A percentile compares a stretch with the other conserved stretches of the same genome.
Evolutionary conservation across 2,329 filamentous ascomycete genomes (phyloP).

Genomic region (Neofusicoccum parvum): DNA sequence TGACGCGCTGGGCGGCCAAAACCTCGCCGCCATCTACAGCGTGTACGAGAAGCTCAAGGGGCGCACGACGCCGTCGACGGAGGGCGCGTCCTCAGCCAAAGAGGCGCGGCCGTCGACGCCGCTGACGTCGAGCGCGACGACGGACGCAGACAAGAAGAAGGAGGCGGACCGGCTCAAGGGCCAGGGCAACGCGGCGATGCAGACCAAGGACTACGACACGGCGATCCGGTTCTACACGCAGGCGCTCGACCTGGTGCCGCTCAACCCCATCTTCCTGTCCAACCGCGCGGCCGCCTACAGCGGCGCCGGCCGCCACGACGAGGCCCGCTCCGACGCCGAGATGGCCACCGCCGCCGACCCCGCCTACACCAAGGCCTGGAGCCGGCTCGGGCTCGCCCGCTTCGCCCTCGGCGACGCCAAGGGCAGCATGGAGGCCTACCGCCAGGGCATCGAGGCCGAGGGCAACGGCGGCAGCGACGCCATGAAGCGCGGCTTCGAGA

Average conservation of each 20-base stretch:
- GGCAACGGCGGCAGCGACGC: slow-evolving; percentile 92
- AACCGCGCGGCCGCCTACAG: slow-evolving; percentile 96
- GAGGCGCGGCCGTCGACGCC: slow-evolving; percentile 46
- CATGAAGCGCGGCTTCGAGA: slow-evolving; percentile 97
- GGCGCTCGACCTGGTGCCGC: slow-evolving; percentile 77
- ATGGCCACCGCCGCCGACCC: slow-evolving; percentile 86
- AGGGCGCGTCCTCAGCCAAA: slow-evolving; percentile 44
- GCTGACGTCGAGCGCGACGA: slow-evolving; percentile 37
- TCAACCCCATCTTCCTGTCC: slow-evolving; percentile 94
- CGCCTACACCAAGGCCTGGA: slow-evolving; percentile 97
- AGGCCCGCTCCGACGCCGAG: slow-evolving; percentile 85
- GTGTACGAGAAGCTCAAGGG: slow-evolving; percentile 95
- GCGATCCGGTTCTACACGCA: slow-evolving; percentile 89
- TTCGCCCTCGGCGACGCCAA: slow-evolving; percentile 90
- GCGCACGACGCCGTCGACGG: slow-evolving; percentile 54
- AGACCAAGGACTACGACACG: slow-evolving; percentile 80
- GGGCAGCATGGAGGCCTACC: slow-evolving; percentile 93
- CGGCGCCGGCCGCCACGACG: slow-evolving; percentile 79
- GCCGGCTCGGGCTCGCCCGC: slow-evolving; percentile 82
- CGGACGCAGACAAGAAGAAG: slow-evolving; percentile 56
- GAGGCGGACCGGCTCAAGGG: slow-evolving; percentile 88
- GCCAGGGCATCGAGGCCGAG: slow-evolving; percentile 89
- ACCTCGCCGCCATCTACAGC: slow-evolving; percentile 85
- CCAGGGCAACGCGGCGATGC: slow-evolving; percentile 92
- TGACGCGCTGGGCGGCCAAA: slow-evolving; percentile 81